phyloP scores from a whole-genome alignment of 371 early-diverging fungal genomes.

The Apophysomyces elegans region DNA sequence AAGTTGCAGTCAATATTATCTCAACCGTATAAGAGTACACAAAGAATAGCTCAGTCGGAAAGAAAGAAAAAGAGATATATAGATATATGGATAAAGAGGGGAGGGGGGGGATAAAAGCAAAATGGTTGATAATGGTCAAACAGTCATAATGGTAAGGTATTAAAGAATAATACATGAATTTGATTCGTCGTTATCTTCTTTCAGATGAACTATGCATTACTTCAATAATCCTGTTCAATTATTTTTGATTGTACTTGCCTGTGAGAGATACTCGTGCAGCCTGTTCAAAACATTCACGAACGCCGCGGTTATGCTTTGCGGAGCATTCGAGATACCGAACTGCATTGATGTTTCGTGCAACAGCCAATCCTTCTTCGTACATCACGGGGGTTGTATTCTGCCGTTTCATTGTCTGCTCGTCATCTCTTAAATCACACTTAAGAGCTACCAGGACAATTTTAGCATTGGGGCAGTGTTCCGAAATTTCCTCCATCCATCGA shows the following conservation, averaged over 20 bases:
- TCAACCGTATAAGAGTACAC: background rate
- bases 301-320: conserved; percentile 58
- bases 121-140: background rate
- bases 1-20: conserved; percentile 2
- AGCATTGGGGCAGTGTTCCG: conserved; percentile 47
- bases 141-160: background rate
- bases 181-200: conserved; percentile 3
- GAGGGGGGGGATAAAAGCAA: background rate
- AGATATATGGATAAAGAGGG: background rate
- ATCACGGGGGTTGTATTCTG: conserved; percentile 31
- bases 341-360: conserved; percentile 53
- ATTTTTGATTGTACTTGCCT: conserved; percentile 26
- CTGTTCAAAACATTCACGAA: conserved; percentile 58
- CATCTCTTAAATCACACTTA: conserved; percentile 62
- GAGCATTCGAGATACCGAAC: conserved; percentile 59
- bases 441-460: conserved; percentile 57
- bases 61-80: no score
- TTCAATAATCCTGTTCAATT: no score
- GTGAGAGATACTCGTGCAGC: conserved; percentile 52
- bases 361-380: conserved; percentile 55
- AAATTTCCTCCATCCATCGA: conserved; percentile 59
- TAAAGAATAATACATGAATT: conserved; percentile 1
- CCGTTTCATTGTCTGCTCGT: conserved; percentile 25
- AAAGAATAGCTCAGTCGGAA: background rate
- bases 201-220: background rate